A percentile compares a stretch with the other conserved stretches of the same genome.
Conservation (phyloP, 441 rosid genomes). For the Macaranga tanarius region DNA sequence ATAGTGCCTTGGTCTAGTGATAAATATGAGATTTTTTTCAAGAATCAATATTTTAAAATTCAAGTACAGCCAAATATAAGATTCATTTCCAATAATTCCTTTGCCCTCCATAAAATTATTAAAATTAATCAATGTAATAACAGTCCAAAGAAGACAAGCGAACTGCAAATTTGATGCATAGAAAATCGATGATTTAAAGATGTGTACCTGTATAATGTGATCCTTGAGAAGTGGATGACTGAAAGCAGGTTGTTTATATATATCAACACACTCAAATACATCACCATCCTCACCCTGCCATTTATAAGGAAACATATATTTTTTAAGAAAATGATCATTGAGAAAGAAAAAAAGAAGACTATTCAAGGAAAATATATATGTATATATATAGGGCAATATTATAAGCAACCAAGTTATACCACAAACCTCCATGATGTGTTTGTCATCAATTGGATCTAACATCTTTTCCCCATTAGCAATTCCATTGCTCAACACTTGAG, state of each 20-base stretch:
- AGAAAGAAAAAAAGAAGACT: neutral
- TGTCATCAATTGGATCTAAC: neutral
- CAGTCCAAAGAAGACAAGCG: too few relatives aligned
- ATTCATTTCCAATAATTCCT: too few relatives aligned
- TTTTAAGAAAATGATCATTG: too few relatives aligned
- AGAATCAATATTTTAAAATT: too few relatives aligned
- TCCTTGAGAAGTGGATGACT: slow-evolving; percentile 15
- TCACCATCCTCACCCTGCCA: slow-evolving; percentile 12
- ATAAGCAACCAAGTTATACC: neutral
- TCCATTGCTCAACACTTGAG: neutral
- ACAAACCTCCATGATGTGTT: neutral
- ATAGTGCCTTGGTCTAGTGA: too few relatives aligned
- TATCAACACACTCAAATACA: slow-evolving; percentile 14
- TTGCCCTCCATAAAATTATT: too few relatives aligned
- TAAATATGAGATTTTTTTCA: too few relatives aligned
- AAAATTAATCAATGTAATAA: too few relatives aligned
- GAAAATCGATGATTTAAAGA: neutral
- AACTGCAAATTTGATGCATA: neutral
- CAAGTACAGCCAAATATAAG: too few relatives aligned
- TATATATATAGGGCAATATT: too few relatives aligned
- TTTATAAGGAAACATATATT: neutral
- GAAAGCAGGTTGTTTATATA: slow-evolving; percentile 24
- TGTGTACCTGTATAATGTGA: slow-evolving; percentile 15
- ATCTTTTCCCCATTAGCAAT: neutral
- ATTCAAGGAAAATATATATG: too few relatives aligned